phyloP scores from a whole-genome alignment of 169 alveolate species.

The Toxoplasma gondii region DNA sequence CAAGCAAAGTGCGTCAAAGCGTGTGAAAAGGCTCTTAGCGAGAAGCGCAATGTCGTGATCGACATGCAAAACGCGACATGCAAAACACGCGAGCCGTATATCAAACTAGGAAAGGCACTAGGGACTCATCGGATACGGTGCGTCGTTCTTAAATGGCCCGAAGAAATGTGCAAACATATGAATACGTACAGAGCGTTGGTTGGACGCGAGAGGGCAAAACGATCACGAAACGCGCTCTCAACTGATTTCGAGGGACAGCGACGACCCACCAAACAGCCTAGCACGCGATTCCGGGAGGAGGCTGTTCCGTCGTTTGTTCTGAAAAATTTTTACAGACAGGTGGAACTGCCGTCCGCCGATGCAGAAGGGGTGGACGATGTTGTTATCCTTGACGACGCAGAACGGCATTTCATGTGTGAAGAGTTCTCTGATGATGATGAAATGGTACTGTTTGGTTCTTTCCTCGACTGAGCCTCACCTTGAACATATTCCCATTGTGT shows the following conservation, averaged over 20 bases:
- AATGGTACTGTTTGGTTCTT: not conserved
- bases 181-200: conserved; percentile 48
- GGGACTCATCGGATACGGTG: not conserved
- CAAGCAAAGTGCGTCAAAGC: conserved; percentile 53
- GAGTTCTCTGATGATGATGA: not conserved
- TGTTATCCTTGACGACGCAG: not conserved
- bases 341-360: conserved; percentile 56
- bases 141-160: conserved; percentile 64
- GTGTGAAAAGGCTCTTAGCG: conserved; percentile 44
- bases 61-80: conserved; percentile 63
- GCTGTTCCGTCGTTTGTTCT: conserved; percentile 54
- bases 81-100: conserved; percentile 53
- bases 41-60: conserved; percentile 48
- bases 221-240: not conserved
- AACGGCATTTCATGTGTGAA: not conserved
- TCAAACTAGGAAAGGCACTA: conserved; percentile 49
- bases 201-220: conserved; percentile 1
- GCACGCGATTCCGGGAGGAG: conserved; percentile 45
- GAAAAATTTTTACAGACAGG: conserved; percentile 49
- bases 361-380: conserved; percentile 33
- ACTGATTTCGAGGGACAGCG: not conserved
- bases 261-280: not conserved
- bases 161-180: conserved; percentile 59
- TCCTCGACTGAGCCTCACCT: not conserved
- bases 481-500: too few species aligned